These are phyloP conservation scores for Zopfochytrium polystomum DNA, from an alignment of 371 early-diverging fungal species.

Conservation along the genomic window DNA sequence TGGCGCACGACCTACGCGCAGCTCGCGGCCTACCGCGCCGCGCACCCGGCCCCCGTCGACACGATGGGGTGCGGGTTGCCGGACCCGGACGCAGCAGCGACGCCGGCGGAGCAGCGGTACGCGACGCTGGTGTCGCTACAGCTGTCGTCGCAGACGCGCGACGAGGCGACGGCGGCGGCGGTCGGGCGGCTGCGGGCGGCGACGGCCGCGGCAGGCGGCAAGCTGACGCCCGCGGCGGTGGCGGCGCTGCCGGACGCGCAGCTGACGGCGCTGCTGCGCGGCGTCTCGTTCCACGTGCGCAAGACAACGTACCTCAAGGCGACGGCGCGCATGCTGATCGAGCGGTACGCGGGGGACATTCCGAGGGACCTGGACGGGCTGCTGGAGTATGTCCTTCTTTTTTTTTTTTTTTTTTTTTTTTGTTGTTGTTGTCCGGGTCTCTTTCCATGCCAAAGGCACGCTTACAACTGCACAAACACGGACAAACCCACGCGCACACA, in stretches of 20 bases:
- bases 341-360: slow-evolving; percentile 77
- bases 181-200: slow-evolving; percentile 64
- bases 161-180: slow-evolving; percentile 81
- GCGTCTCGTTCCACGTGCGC: slow-evolving; percentile 89
- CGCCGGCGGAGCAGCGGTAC: slow-evolving; percentile 70
- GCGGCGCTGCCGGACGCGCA: slow-evolving; percentile 38
- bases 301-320: slow-evolving; percentile 79
- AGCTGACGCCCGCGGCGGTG: slow-evolving; percentile 49
- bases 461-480: no score
- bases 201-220: slow-evolving; percentile 54
- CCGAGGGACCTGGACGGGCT: slow-evolving; percentile 79
- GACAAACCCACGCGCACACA: no score
- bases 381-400: no score
- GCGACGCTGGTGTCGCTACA: slow-evolving; percentile 88
- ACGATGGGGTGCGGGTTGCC: slow-evolving; percentile 88
- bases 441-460: no score
- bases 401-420: no score
- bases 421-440: no score
- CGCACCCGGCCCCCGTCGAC: slow-evolving; percentile 84
- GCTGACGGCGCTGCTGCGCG: slow-evolving; percentile 67
- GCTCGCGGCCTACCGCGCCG: neutral
- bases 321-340: slow-evolving; percentile 69
- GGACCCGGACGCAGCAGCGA: slow-evolving; percentile 50
- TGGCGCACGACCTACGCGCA: neutral
- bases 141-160: slow-evolving; percentile 96